Conservation (phyloP, 768 basidiomycete species). For the Lanmaoa pseudosensibilis region DNA sequence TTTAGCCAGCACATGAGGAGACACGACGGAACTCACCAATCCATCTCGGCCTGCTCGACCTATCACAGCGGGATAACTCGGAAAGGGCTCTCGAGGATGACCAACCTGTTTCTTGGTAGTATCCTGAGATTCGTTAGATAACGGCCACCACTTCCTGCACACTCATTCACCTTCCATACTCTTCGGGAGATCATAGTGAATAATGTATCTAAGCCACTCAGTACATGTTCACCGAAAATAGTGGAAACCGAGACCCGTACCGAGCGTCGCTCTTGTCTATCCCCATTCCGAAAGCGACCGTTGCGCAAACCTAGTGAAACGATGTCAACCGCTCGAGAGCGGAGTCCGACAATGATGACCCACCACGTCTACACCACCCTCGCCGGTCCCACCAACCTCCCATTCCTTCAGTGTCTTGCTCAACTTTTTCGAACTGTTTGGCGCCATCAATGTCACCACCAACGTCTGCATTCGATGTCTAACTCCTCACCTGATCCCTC, state of each 20-base stretch:
- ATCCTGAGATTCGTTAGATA: slow-evolving; percentile 46
- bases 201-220: slow-evolving; percentile 54
- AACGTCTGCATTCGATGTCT: background rate
- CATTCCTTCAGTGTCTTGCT: slow-evolving; percentile 58
- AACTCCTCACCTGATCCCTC: slow-evolving; percentile 54
- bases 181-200: slow-evolving; percentile 81
- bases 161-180: slow-evolving; percentile 68
- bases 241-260: slow-evolving; percentile 30
- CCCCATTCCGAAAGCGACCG: slow-evolving; percentile 84
- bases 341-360: slow-evolving; percentile 20
- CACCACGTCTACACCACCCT: slow-evolving; percentile 63
- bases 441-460: background rate
- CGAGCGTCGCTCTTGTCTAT: slow-evolving; percentile 82
- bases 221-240: background rate
- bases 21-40: slow-evolving; percentile 41
- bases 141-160: background rate
- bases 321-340: background rate
- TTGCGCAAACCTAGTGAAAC: slow-evolving; percentile 63
- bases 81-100: background rate
- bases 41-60: slow-evolving; percentile 83
- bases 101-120: slow-evolving; percentile 84
- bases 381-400: slow-evolving; percentile 53
- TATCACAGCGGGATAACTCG: slow-evolving; percentile 26
- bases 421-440: slow-evolving; percentile 46
- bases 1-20: background rate